Conservation (phyloP, 768 basidiomycete genomes). For the Agaricus blazei region DNA sequence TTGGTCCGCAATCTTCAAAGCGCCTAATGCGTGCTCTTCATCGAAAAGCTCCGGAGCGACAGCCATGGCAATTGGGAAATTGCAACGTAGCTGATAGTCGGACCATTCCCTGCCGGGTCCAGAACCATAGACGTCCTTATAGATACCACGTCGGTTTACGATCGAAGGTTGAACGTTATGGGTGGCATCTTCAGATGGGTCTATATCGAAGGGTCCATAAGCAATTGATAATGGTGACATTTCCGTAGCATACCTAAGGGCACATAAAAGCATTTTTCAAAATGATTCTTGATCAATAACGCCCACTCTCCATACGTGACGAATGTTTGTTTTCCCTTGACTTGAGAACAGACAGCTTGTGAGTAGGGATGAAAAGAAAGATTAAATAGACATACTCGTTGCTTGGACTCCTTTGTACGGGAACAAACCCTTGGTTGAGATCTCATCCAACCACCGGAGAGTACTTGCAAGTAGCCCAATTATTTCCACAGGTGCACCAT, state of each 20-base stretch:
- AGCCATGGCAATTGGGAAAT: constrained; percentile 95
- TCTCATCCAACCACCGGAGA: constrained; percentile 76
- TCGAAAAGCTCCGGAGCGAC: constrained; percentile 96
- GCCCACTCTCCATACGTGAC: constrained; percentile 92
- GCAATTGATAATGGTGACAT: not conserved
- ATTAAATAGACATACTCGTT: constrained; percentile 47
- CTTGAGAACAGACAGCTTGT: constrained; percentile 32
- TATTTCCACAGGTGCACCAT: constrained; percentile 95
- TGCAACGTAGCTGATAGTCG: constrained; percentile 92
- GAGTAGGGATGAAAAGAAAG: not conserved
- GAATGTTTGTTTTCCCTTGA: constrained; percentile 58
- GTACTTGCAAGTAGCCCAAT: constrained; percentile 92
- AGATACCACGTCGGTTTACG: constrained; percentile 89
- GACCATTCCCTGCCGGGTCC: constrained; percentile 88
- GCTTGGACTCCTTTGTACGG: constrained; percentile 88
- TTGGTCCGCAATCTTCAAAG: constrained; percentile 75
- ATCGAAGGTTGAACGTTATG: constrained; percentile 68
- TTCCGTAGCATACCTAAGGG: constrained; percentile 51
- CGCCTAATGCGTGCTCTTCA: constrained; percentile 69
- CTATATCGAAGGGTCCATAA: constrained; percentile 28
- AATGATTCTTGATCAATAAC: constrained; percentile 76
- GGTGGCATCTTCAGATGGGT: constrained; percentile 62
- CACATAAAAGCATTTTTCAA: constrained; percentile 89
- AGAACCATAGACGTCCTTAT: constrained; percentile 97
- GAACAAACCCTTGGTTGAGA: constrained; percentile 65